phyloP scores from a whole-genome alignment of 2,329 filamentous ascomycete genomes.

The Beauveria brongniartii region DNA sequence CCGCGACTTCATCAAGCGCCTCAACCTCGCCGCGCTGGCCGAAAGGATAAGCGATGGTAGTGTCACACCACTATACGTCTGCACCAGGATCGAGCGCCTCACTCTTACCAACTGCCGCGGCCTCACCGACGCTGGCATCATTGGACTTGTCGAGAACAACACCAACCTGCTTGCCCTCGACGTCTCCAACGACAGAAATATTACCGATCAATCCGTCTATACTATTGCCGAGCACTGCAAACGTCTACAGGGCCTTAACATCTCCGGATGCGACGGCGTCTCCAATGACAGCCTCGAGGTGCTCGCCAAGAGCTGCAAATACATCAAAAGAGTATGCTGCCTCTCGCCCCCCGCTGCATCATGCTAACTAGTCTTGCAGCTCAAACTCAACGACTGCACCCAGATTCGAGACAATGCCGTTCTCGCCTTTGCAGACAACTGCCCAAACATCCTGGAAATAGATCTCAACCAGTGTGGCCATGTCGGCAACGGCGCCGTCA shows the following conservation, averaged over 20 bases:
- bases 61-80: constrained; percentile 69
- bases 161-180: constrained; percentile 79
- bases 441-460: constrained; percentile 90
- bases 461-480: constrained; percentile 80
- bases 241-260: constrained; percentile 84
- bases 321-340: constrained; percentile 71
- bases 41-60: constrained; percentile 80
- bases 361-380: constrained; percentile 38
- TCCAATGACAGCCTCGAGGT: constrained; percentile 78
- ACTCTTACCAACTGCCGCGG: constrained; percentile 85
- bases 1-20: constrained; percentile 78
- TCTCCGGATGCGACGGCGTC: constrained; percentile 76
- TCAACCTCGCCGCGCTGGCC: constrained; percentile 78
- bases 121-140: constrained; percentile 77
- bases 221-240: constrained; percentile 74
- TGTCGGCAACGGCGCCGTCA: constrained; percentile 77
- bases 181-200: constrained; percentile 74
- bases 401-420: constrained; percentile 78
- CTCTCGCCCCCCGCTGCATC: not conserved
- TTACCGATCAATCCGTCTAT: constrained; percentile 74
- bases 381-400: constrained; percentile 91
- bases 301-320: constrained; percentile 74
- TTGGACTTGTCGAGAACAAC: constrained; percentile 71
- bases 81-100: constrained; percentile 85
- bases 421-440: constrained; percentile 77